A percentile compares a stretch with the other conserved stretches of the same genome.
These are phyloP conservation scores for Spathaspora gorwiae DNA, from an alignment of 805 yeast species.

Conservation along the genomic window DNA sequence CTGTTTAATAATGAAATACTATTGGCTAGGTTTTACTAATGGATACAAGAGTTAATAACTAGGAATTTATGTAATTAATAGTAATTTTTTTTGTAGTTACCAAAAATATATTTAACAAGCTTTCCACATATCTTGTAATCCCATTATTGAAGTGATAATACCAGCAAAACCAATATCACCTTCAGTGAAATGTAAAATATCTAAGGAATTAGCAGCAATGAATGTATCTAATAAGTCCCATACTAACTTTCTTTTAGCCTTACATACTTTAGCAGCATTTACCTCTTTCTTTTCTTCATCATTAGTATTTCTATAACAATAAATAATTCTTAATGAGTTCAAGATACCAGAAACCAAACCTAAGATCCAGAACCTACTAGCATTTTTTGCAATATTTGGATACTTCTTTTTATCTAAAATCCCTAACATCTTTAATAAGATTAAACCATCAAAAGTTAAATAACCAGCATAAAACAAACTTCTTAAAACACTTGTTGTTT, in stretches of 20 bases:
- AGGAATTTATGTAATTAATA: not conserved
- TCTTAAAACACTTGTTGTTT: conserved; percentile 49
- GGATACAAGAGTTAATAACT: conserved; percentile 10
- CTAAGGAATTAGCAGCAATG: conserved; percentile 69
- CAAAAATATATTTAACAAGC: conserved; percentile 22
- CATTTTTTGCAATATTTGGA: conserved; percentile 49
- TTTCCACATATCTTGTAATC: conserved; percentile 69
- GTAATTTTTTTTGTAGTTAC: too few species aligned
- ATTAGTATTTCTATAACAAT: not conserved
- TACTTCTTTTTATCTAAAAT: conserved; percentile 46
- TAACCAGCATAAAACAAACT: conserved; percentile 62
- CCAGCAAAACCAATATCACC: conserved; percentile 85
- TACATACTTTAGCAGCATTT: conserved; percentile 33
- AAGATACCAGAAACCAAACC: conserved; percentile 62
- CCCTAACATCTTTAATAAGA: conserved; percentile 57
- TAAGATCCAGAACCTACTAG: conserved; percentile 72
- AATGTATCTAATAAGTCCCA: conserved; percentile 76
- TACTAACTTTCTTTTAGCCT: conserved; percentile 57
- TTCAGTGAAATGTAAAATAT: conserved; percentile 59
- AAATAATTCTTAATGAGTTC: conserved; percentile 37
- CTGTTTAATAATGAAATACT: conserved; percentile 22
- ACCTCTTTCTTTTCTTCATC: conserved; percentile 18
- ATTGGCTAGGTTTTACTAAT: conserved; percentile 31
- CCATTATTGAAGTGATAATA: conserved; percentile 71
- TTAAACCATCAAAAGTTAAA: conserved; percentile 58